A percentile compares a stretch with the other conserved stretches of the same genome.
These are phyloP conservation scores for Ophiostoma pallidulum DNA, from an alignment of 2,329 filamentous ascomycete species.

Conservation along the genomic window DNA sequence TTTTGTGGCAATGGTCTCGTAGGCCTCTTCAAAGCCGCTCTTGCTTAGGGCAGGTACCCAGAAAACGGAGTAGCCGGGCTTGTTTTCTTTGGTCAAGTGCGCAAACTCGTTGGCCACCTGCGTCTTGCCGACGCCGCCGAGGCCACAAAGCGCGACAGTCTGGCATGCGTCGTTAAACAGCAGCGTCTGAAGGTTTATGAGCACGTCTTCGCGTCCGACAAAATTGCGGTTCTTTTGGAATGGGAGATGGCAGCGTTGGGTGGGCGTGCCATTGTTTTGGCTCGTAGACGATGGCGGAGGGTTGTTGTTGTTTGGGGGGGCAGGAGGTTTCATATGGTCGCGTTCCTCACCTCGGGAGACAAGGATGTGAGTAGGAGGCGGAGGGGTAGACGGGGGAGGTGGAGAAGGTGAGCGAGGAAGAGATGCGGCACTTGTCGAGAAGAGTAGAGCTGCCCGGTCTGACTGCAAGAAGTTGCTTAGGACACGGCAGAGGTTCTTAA, in stretches of 20 bases:
- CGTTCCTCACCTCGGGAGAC: no score
- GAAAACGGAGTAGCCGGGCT: slow-evolving; percentile 29
- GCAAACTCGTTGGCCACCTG: slow-evolving; percentile 2
- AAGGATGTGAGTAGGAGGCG: no score
- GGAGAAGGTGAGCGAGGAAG: no score
- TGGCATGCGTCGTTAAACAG: no score
- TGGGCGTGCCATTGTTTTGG: neutral
- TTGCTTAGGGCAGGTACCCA: slow-evolving; percentile 32
- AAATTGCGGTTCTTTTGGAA: no score
- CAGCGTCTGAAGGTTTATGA: no score
- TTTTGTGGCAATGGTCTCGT: slow-evolving; percentile 20
- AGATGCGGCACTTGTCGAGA: no score
- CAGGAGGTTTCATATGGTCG: neutral
- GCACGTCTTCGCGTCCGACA: no score
- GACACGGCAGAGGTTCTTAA: neutral
- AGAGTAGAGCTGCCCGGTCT: no score
- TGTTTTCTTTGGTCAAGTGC: slow-evolving; percentile 25
- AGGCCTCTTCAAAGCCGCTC: slow-evolving; percentile 31
- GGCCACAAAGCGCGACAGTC: no score
- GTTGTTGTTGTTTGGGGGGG: neutral
- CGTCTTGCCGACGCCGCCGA: no score
- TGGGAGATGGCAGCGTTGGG: neutral
- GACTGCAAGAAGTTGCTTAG: neutral
- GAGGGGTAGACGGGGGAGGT: no score
- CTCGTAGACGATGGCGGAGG: neutral